Conservation (phyloP, 2,329 filamentous ascomycete species). For the Fusarium denticulatum region DNA sequence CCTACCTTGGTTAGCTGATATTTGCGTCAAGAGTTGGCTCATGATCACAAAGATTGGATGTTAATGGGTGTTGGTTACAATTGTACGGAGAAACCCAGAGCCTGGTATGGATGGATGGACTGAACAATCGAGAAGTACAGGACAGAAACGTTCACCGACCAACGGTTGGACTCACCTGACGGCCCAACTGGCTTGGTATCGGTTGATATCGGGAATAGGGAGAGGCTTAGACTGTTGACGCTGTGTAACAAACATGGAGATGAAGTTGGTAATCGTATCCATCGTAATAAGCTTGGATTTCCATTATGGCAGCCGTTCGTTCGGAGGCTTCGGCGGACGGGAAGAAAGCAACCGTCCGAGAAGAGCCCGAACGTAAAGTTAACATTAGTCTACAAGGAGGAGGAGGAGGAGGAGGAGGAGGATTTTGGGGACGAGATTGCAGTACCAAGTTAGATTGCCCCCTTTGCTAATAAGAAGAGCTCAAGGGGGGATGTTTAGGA, state of each 20-base stretch:
- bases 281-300: constrained; percentile 19
- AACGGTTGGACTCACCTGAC: neutral
- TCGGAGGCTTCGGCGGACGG: constrained; percentile 33
- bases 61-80: constrained; percentile 20
- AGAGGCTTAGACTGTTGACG: neutral
- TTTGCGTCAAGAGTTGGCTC: constrained; percentile 20
- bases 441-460: constrained; percentile 1
- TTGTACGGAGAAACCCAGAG: neutral
- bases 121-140: neutral
- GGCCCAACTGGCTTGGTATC: neutral
- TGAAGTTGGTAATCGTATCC: constrained; percentile 15
- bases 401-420: neutral
- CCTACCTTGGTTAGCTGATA: constrained; percentile 9
- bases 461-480: neutral
- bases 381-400: neutral
- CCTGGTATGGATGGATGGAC: neutral
- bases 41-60: constrained; percentile 4
- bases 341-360: constrained; percentile 33
- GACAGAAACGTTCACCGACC: neutral
- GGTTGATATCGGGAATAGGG: neutral
- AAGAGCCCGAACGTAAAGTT: constrained; percentile 28
- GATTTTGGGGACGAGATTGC: neutral
- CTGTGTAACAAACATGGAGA: constrained; percentile 27
- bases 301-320: constrained; percentile 30
- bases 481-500: neutral